Percentiles rank a stretch among this genome's conserved stretches.
Evolutionary conservation across 2,329 filamentous ascomycete species (phyloP).

Genomic region (Colletotrichum coccodes): DNA sequence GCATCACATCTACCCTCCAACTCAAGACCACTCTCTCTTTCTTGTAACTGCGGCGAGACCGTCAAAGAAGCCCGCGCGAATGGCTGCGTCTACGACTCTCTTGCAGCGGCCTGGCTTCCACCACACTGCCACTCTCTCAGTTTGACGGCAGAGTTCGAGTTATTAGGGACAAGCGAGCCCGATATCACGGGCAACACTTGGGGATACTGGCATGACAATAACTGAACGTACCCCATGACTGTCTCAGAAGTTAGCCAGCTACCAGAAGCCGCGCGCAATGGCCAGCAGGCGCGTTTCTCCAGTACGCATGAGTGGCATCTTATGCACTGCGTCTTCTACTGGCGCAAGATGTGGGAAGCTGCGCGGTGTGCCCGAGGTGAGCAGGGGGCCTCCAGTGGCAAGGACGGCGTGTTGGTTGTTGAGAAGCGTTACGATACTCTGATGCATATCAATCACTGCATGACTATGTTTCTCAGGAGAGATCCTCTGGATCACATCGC

Average conservation of each 20-base stretch:
- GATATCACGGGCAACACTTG: conserved; percentile 37
- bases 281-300: conserved; percentile 32
- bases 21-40: neutral
- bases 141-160: conserved; percentile 45
- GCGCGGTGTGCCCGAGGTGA: neutral
- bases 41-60: conserved; percentile 45
- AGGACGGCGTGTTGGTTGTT: conserved; percentile 6
- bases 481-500: conserved; percentile 8
- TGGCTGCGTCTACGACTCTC: conserved; percentile 45
- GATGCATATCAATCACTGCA: conserved; percentile 15
- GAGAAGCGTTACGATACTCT: conserved; percentile 20
- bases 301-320: conserved; percentile 42
- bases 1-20: neutral
- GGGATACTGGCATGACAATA: conserved; percentile 43
- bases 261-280: conserved; percentile 28
- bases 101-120: conserved; percentile 47
- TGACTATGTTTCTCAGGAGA: conserved; percentile 16
- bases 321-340: conserved; percentile 45
- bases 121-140: conserved; percentile 44
- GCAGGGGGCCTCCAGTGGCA: neutral
- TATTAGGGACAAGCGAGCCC: conserved; percentile 39
- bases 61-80: conserved; percentile 39
- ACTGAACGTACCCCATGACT: conserved; percentile 36
- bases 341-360: conserved; percentile 40
- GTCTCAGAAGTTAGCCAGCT: conserved; percentile 33